Evolutionary conservation across 345 rosid species (phyloP).

Genomic region (Sonneratia alba): DNA sequence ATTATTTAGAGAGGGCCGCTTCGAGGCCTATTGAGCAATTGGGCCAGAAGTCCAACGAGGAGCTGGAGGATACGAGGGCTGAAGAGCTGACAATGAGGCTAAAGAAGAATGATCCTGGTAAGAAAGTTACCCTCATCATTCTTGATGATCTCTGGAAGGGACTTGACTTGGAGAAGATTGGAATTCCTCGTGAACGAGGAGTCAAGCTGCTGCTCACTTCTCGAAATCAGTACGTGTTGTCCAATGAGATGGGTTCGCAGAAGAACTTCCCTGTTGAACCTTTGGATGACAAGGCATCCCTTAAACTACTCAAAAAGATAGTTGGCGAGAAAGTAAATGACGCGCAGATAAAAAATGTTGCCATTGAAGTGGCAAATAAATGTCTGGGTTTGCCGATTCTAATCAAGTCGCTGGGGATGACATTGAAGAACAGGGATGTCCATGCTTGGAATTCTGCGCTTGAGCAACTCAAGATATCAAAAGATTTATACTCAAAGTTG

Average conservation of each 20-base stretch:
- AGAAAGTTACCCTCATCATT: not conserved
- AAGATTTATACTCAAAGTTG: not conserved
- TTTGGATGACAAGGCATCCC: not conserved
- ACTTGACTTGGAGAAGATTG: not conserved
- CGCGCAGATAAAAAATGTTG: not conserved
- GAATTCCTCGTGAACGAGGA: not conserved
- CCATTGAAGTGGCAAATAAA: not conserved
- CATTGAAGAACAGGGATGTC: fast-evolving
- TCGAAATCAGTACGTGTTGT: not conserved
- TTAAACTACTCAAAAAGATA: not conserved
- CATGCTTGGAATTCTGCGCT: not conserved
- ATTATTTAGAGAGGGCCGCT: no score
- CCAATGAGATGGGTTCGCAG: not conserved
- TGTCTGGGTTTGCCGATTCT: not conserved
- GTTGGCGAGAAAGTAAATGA: not conserved
- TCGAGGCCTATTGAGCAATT: no score
- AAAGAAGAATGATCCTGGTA: not conserved
- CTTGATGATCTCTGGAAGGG: not conserved
- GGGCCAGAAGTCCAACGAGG: no score
- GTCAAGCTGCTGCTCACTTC: not conserved
- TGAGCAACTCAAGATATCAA: not conserved
- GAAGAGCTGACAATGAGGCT: no score
- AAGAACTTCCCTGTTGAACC: not conserved
- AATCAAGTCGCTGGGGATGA: not conserved
- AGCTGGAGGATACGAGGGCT: no score